phyloP scores from a whole-genome alignment of 129 eudicot species.

The Lonicera japonica region DNA sequence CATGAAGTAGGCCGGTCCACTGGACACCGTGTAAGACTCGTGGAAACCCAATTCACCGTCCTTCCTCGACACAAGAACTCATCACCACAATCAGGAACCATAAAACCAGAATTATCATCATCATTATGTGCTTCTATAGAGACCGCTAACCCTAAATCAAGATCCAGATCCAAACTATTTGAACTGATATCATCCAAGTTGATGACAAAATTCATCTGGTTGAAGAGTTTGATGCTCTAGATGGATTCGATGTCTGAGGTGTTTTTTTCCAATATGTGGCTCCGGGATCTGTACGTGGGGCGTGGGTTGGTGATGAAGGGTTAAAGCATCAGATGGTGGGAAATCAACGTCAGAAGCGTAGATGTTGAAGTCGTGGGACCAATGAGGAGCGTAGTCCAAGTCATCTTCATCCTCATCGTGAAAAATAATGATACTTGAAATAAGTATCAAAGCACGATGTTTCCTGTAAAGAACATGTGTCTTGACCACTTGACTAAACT shows the following conservation, averaged over 20 bases:
- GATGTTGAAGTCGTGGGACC: constrained; percentile 23
- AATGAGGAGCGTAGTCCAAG: constrained; percentile 16
- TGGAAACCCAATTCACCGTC: constrained; percentile 16
- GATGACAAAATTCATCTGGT: no score
- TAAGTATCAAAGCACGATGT: no score
- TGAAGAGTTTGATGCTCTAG: no score
- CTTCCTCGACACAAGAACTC: constrained; percentile 31
- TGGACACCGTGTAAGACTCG: constrained; percentile 3
- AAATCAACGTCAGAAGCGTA: constrained; percentile 23
- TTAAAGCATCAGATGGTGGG: constrained; percentile 6
- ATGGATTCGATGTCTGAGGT: constrained; percentile 39
- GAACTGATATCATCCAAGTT: no score
- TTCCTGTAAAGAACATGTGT: no score
- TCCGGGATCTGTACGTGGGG: constrained; percentile 19
- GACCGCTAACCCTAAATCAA: constrained; percentile 31
- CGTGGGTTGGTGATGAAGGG: not conserved
- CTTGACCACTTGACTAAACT: no score
- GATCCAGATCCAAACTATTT: constrained; percentile 25
- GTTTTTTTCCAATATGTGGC: constrained; percentile 38
- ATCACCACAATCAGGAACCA: constrained; percentile 27
- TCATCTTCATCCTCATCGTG: constrained; percentile 27
- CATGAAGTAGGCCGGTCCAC: constrained; percentile 17
- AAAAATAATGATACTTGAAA: no score
- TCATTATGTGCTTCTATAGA: not conserved
- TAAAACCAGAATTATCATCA: constrained; percentile 23